Evolutionary conservation across 768 basidiomycete genomes (phyloP), one percentile per base, ranked within the genome.

Genomic region (Tulasnella sp.): DNA sequence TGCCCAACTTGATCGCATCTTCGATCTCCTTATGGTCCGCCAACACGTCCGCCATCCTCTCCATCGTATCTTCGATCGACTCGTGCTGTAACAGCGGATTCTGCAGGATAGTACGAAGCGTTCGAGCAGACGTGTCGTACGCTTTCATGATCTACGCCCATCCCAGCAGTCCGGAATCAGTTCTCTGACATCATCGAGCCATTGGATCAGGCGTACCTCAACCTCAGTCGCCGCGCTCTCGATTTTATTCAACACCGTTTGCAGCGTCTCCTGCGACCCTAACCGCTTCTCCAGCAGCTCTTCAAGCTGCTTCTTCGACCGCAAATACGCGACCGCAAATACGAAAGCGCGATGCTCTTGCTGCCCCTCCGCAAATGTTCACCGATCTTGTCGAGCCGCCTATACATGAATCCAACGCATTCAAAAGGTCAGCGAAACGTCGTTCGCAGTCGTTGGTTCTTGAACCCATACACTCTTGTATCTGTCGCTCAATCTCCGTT

Each of bases 161-260:
- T 11, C 1, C 26, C 41, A 63, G 19, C 6, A 42, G 36, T 29
- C n/a, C n/a, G n/a, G n/a, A 59, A 65, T 42, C 16, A 52, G 47
- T 40, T 32, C n/a, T 26, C 35, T 41, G 37, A 34, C 1, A 29
- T 42, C 16, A 64, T 9, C 6, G 17, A 17, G 29, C 44, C 32
- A 3, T 3, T 14, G 34, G 62, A 72, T n/a, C 11, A 22, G 34
- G 77, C 81, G 52, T 77, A 95, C 95, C 83, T 94, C 89, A 12
- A 95, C 84, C 79, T 98, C 91, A 2, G 89, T 90, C 35, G 91
- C 91, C n/a, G 95, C 92, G 3, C 88, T 86, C 80, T 98, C 94
- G 5, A 98, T 92, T 62, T 87, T 85, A 62, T 92, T 81, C 41
- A 97, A 79, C 0, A 94, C 94, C 14, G 86, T 82, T 75, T 91